Percentiles rank a stretch among this genome's conserved stretches.
These are phyloP conservation scores for Termitomyces sp. DNA, from an alignment of 768 basidiomycete genomes.

Conservation along the genomic window DNA sequence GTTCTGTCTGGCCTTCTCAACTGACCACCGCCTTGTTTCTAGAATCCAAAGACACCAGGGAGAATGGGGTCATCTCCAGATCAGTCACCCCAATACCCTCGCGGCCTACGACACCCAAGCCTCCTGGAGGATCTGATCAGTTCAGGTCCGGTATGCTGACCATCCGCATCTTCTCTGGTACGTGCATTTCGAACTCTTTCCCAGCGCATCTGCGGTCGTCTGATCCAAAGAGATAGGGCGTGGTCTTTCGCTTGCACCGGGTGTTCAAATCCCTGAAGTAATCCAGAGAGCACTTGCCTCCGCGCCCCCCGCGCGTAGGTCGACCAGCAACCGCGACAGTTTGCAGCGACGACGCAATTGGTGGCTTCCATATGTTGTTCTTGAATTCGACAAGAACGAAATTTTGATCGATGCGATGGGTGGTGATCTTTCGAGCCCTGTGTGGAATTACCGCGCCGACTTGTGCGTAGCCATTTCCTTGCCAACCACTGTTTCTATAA, in stretches of 20 bases:
- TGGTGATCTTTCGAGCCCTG: constrained; percentile 84
- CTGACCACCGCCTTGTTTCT: constrained; percentile 3
- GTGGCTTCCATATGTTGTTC: constrained; percentile 97
- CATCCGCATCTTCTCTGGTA: constrained; percentile 92
- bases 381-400: constrained; percentile 98
- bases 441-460: constrained; percentile 95
- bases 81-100: constrained; percentile 82
- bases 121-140: constrained; percentile 51
- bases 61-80: constrained; percentile 69
- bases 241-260: constrained; percentile 76
- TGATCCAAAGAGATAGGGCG: constrained; percentile 46
- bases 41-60: constrained; percentile 71
- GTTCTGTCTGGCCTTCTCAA: constrained; percentile 2
- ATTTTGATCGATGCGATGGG: constrained; percentile 94
- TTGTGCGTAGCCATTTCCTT: constrained; percentile 60
- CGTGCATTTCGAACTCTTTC: constrained; percentile 20
- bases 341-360: constrained; percentile 90
- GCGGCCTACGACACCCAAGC: constrained; percentile 74
- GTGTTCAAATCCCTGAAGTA: constrained; percentile 75
- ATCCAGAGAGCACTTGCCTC: constrained; percentile 79
- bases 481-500: not conserved
- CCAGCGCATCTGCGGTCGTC: not conserved
- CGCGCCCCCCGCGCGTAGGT: constrained; percentile 48
- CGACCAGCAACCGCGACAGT: constrained; percentile 81
- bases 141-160: constrained; percentile 90